A percentile compares a stretch with the other conserved stretches of the same genome.
These are phyloP conservation scores for Tetradesmus lagerheimii DNA, from an alignment of 139 green algal species.

Conservation along the genomic window DNA sequence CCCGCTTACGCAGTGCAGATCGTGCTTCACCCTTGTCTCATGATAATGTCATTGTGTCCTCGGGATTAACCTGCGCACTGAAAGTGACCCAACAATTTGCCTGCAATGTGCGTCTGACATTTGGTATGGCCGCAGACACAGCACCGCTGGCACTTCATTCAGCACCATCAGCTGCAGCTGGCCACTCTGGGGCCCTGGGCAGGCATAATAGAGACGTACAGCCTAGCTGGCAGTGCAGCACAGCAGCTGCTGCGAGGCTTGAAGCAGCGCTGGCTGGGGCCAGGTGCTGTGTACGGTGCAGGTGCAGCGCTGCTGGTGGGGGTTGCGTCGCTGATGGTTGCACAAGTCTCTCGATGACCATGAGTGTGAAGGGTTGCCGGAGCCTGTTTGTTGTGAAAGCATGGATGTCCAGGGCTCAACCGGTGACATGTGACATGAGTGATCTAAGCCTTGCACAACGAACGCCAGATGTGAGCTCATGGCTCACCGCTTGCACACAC, in stretches of 20 bases:
- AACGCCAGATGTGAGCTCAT: no score
- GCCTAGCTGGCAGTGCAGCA: background rate
- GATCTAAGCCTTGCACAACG: no score
- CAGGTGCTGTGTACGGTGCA: background rate
- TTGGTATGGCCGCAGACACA: background rate
- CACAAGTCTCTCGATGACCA: background rate
- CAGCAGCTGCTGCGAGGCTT: background rate
- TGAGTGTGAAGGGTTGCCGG: no score
- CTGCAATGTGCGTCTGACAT: background rate
- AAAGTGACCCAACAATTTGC: background rate
- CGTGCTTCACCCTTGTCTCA: background rate
- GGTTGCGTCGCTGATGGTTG: background rate
- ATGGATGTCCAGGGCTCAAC: no score
- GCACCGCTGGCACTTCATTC: background rate
- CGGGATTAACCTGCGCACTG: background rate
- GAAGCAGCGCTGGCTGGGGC: background rate
- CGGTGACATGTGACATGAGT: no score
- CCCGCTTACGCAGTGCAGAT: background rate
- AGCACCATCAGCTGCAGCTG: background rate
- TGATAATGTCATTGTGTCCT: background rate
- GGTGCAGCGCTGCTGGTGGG: background rate
- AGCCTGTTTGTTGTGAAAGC: no score
- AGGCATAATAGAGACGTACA: background rate
- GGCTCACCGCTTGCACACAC: no score
- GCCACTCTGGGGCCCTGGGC: background rate